Evolutionary conservation across 2,329 filamentous ascomycete genomes (phyloP).

Genomic region (Alternaria metachromatica): DNA sequence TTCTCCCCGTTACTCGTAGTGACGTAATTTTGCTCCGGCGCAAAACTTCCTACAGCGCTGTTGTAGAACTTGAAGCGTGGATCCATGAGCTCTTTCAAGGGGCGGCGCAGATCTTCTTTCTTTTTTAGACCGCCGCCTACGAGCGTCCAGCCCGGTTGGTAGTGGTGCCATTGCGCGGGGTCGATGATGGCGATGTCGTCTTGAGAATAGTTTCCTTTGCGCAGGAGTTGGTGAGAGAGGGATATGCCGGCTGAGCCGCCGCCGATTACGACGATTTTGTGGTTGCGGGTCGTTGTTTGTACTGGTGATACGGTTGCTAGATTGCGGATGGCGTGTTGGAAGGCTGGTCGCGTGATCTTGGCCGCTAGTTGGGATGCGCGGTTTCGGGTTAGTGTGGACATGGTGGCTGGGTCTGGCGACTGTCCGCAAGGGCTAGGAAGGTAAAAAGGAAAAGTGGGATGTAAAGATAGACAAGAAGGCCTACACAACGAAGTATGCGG

Average conservation of each 20-base stretch:
- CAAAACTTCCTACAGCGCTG: conserved; percentile 57
- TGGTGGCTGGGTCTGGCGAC: background rate
- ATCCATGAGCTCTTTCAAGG: conserved; percentile 61
- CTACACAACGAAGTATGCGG: background rate
- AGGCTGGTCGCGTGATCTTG: background rate
- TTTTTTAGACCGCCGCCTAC: conserved; percentile 71
- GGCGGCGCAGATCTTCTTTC: conserved; percentile 63
- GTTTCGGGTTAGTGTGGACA: background rate
- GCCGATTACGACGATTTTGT: conserved; percentile 72
- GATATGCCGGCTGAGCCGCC: conserved; percentile 70
- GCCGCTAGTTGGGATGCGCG: background rate
- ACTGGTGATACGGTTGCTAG: conserved; percentile 39
- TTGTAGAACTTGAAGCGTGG: conserved; percentile 68
- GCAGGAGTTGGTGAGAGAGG: conserved; percentile 72
- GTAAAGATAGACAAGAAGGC: background rate
- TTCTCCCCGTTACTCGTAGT: conserved; percentile 41
- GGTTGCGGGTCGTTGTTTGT: conserved; percentile 51
- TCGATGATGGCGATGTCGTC: conserved; percentile 71
- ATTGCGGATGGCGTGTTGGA: conserved; percentile 7
- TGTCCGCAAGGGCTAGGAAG: background rate
- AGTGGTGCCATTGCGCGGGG: conserved; percentile 68
- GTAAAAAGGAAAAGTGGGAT: background rate
- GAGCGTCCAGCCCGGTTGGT: conserved; percentile 74
- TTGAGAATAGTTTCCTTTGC: conserved; percentile 61
- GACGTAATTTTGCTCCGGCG: conserved; percentile 61